These are phyloP conservation scores for Leptographium galeiforme DNA, from an alignment of 2,329 filamentous ascomycete genomes.

Conservation along the genomic window DNA sequence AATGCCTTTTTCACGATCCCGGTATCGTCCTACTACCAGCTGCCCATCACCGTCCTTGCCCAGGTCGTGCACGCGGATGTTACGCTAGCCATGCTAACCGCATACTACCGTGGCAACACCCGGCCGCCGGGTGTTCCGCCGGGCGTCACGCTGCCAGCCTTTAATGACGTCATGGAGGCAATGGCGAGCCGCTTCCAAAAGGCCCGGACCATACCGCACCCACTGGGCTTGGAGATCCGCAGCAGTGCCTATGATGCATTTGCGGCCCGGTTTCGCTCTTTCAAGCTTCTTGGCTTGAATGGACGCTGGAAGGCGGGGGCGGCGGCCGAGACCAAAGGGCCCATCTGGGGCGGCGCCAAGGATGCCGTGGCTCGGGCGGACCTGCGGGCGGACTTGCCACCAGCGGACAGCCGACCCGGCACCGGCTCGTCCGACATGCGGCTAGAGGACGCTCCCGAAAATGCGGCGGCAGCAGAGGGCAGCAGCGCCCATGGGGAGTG, in stretches of 20 bases:
- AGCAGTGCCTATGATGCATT: slow-evolving; percentile 10
- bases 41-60: slow-evolving; percentile 8
- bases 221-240: slow-evolving; percentile 7
- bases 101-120: slow-evolving; percentile 9
- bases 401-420: neutral
- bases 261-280: slow-evolving; percentile 11
- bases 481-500: slow-evolving; percentile 8
- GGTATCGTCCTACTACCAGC: slow-evolving; percentile 5
- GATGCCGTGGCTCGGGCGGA: neutral
- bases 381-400: neutral
- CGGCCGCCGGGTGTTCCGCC: slow-evolving; percentile 1
- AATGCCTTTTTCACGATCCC: slow-evolving; percentile 11
- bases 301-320: slow-evolving; percentile 3
- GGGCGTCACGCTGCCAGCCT: slow-evolving; percentile 7
- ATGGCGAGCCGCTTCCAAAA: slow-evolving; percentile 9
- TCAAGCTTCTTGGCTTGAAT: slow-evolving; percentile 8
- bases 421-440: neutral
- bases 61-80: slow-evolving; percentile 12
- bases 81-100: slow-evolving; percentile 12
- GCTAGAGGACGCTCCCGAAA: neutral
- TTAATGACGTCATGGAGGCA: slow-evolving; percentile 10
- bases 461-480: neutral
- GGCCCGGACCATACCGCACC: slow-evolving; percentile 5
- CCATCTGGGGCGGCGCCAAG: neutral
- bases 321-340: neutral